phyloP scores from a whole-genome alignment of 495 filamentous ascomycete species.

The Daldinia concentrica region DNA sequence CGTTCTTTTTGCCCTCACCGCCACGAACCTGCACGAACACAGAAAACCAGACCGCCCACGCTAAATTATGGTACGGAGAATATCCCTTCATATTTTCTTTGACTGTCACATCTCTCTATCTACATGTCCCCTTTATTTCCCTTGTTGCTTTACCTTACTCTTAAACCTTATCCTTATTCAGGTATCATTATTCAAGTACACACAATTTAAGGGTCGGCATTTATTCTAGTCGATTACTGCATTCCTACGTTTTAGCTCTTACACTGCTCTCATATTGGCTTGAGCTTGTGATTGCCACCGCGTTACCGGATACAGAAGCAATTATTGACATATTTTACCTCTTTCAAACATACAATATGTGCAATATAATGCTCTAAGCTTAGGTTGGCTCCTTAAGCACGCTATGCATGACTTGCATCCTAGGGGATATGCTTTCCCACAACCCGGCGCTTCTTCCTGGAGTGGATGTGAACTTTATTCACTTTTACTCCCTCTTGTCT shows the following conservation, averaged over 20 bases:
- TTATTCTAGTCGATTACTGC: constrained; percentile 13
- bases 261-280: constrained; percentile 1
- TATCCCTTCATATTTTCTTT: constrained; percentile 14
- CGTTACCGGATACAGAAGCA: constrained; percentile 22
- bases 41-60: constrained; percentile 11
- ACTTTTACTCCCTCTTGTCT: constrained; percentile 8
- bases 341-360: constrained; percentile 6
- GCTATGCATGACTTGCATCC: constrained; percentile 18
- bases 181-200: constrained; percentile 6
- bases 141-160: constrained; percentile 5
- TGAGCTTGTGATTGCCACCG: constrained; percentile 17
- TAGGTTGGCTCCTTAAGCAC: constrained; percentile 8
- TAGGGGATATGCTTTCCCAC: constrained; percentile 31
- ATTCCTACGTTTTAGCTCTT: constrained; percentile 29
- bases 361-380: constrained; percentile 27
- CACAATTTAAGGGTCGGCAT: background rate
- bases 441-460: constrained; percentile 14
- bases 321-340: constrained; percentile 19
- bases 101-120: background rate
- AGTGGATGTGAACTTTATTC: constrained; percentile 11
- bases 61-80: constrained; percentile 9
- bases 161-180: constrained; percentile 2
- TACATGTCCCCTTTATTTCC: constrained; percentile 3
- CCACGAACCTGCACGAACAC: constrained; percentile 26
- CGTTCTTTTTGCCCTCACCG: constrained; percentile 14